A percentile compares a stretch with the other conserved stretches of the same genome.
phyloP scores from a whole-genome alignment of 805 yeast species.

The Candida nemodendra region DNA sequence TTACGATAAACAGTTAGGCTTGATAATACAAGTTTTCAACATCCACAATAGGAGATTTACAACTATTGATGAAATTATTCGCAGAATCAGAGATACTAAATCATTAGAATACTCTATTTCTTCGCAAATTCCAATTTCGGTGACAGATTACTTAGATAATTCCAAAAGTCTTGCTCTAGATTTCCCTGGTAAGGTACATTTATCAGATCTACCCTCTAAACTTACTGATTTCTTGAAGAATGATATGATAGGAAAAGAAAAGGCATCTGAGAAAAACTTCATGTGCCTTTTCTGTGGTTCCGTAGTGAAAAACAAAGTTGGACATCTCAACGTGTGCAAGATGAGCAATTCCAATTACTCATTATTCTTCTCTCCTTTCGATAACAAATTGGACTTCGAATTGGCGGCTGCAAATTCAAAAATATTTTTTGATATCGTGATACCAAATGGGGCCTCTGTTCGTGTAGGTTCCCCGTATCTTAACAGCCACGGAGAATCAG shows the following conservation, averaged over 20 bases:
- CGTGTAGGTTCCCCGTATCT: constrained; percentile 62
- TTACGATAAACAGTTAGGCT: constrained; percentile 31
- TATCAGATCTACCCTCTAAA: constrained; percentile 27
- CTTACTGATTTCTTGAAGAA: constrained; percentile 45
- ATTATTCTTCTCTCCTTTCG: constrained; percentile 29
- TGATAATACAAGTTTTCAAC: constrained; percentile 30
- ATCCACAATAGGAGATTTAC: constrained; percentile 25
- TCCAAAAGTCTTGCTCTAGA: constrained; percentile 36
- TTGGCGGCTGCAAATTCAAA: constrained; percentile 25
- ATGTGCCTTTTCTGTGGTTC: constrained; percentile 30
- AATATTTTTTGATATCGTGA: constrained; percentile 30
- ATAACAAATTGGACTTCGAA: constrained; percentile 22
- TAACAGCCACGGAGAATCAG: constrained; percentile 74
- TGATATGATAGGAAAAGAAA: constrained; percentile 39
- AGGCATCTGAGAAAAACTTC: constrained; percentile 14
- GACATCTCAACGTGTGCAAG: constrained; percentile 21
- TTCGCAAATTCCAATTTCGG: constrained; percentile 11
- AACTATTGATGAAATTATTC: constrained; percentile 24
- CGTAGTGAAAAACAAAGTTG: constrained; percentile 11
- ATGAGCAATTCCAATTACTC: constrained; percentile 21
- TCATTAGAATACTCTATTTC: constrained; percentile 23
- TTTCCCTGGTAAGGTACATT: constrained; percentile 28
- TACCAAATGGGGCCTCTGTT: constrained; percentile 18
- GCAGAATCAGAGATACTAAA: constrained; percentile 7
- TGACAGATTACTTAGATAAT: constrained; percentile 5